These are phyloP conservation scores for Alternaria sp. DNA, from an alignment of 2,329 filamentous ascomycete genomes.

Conservation along the genomic window DNA sequence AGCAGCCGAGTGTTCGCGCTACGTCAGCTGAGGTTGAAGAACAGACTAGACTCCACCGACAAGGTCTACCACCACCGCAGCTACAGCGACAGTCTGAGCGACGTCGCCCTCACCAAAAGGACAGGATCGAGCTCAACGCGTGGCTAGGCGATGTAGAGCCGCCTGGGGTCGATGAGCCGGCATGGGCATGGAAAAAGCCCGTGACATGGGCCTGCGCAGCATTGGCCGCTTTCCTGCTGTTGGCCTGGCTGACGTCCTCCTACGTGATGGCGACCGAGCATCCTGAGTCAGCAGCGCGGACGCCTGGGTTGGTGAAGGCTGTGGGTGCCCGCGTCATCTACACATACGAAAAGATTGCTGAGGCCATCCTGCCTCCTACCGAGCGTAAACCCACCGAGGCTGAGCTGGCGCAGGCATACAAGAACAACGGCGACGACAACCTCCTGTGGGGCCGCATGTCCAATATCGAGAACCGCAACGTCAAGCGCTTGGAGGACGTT, in stretches of 20 bases:
- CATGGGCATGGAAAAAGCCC: constrained; percentile 27
- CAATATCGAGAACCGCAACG: constrained; percentile 24
- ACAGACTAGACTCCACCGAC: constrained; percentile 26
- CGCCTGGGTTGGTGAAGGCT: constrained; percentile 24
- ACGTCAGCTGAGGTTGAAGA: constrained; percentile 15
- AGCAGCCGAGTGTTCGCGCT: constrained; percentile 1
- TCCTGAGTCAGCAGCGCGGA: constrained; percentile 16
- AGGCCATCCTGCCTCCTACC: constrained; percentile 30
- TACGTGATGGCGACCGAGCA: constrained; percentile 10
- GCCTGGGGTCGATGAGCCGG: constrained; percentile 23
- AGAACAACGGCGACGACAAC: constrained; percentile 23
- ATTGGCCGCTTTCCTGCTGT: constrained; percentile 14
- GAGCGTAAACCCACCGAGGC: constrained; percentile 3
- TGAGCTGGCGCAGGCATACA: constrained; percentile 9
- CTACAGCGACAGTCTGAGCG: constrained; percentile 9
- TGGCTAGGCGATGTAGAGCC: constrained; percentile 32
- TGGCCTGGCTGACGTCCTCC: constrained; percentile 8
- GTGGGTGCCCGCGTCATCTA: constrained; percentile 26
- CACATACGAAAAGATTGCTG: constrained; percentile 24
- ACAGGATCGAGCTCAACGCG: constrained; percentile 25
- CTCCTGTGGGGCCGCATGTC: constrained; percentile 31
- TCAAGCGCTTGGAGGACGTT: constrained; percentile 25
- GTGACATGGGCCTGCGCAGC: constrained; percentile 23
- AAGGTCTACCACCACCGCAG: constrained; percentile 24
- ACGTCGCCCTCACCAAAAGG: constrained; percentile 16